Evolutionary conservation across 306 rosid genomes (phyloP).

Genomic region (Clitoria ternatea): DNA sequence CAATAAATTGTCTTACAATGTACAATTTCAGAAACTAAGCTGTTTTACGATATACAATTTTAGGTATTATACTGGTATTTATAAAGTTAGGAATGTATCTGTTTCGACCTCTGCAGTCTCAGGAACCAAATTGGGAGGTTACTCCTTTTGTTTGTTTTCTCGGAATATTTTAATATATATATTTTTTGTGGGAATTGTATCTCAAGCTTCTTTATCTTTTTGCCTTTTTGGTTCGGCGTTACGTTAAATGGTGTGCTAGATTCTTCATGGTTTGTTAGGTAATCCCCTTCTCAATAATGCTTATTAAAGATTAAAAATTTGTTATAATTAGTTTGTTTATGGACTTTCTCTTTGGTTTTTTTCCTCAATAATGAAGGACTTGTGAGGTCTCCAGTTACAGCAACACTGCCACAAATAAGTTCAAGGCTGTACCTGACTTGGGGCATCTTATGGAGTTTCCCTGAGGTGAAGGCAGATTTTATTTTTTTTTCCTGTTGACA

Average conservation of each 20-base stretch:
- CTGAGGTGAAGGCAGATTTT: conserved; percentile 42
- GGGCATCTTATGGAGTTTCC: conserved; percentile 80
- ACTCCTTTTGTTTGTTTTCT: conserved; percentile 27
- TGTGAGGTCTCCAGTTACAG: conserved; percentile 79
- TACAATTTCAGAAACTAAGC: too few relatives aligned
- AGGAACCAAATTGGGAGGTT: too few relatives aligned
- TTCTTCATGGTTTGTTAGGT: conserved; percentile 86
- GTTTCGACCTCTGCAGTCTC: too few relatives aligned
- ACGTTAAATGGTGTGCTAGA: conserved; percentile 43
- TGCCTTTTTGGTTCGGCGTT: background rate
- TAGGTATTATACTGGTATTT: too few relatives aligned
- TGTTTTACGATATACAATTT: too few relatives aligned
- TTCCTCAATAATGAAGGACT: conserved; percentile 41
- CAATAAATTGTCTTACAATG: too few relatives aligned
- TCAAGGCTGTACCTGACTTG: conserved; percentile 74
- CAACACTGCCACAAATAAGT: conserved; percentile 79
- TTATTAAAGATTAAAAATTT: background rate
- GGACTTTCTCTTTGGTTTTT: background rate
- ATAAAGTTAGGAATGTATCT: too few relatives aligned
- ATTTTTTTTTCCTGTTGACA: background rate
- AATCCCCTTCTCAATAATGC: background rate
- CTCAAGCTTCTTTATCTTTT: background rate
- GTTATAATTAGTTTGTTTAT: background rate
- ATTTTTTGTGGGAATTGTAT: background rate
- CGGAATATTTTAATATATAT: background rate